These are phyloP conservation scores for Alternaria novae-zelandiae DNA, from an alignment of 2,329 filamentous ascomycete genomes.

Conservation along the genomic window DNA sequence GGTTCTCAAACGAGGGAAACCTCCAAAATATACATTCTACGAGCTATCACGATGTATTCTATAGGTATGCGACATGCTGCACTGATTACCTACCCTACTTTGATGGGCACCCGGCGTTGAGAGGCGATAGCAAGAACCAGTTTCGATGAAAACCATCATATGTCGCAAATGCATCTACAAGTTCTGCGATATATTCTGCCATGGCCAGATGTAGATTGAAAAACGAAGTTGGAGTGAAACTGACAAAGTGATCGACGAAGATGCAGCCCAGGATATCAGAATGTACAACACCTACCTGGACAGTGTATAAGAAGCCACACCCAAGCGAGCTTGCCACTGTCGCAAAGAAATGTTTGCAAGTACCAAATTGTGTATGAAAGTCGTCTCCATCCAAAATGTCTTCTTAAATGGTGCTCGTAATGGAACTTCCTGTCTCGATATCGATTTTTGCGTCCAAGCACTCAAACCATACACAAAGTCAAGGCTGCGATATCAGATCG, in stretches of 20 bases:
- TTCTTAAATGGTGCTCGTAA: neutral
- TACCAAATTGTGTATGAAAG: neutral
- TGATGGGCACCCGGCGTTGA: too few relatives aligned
- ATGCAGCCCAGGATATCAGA: neutral
- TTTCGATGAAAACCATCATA: neutral
- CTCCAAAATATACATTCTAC: neutral
- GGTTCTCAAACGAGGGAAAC: neutral
- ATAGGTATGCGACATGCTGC: neutral
- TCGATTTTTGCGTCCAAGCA: neutral
- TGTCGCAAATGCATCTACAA: neutral
- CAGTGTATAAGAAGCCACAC: neutral
- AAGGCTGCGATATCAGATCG: neutral
- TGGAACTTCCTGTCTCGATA: neutral
- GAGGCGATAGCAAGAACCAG: too few relatives aligned
- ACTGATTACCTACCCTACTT: too few relatives aligned
- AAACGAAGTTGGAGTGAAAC: neutral
- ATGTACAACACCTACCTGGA: neutral
- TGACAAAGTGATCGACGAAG: neutral
- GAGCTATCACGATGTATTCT: neutral
- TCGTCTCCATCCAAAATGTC: neutral
- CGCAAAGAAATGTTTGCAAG: neutral
- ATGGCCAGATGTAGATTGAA: neutral
- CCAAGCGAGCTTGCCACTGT: neutral
- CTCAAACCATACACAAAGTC: neutral
- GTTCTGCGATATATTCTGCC: fast-evolving